phyloP scores from a whole-genome alignment of 2,329 filamentous ascomycete species.

The Trichoderma simmonsii region DNA sequence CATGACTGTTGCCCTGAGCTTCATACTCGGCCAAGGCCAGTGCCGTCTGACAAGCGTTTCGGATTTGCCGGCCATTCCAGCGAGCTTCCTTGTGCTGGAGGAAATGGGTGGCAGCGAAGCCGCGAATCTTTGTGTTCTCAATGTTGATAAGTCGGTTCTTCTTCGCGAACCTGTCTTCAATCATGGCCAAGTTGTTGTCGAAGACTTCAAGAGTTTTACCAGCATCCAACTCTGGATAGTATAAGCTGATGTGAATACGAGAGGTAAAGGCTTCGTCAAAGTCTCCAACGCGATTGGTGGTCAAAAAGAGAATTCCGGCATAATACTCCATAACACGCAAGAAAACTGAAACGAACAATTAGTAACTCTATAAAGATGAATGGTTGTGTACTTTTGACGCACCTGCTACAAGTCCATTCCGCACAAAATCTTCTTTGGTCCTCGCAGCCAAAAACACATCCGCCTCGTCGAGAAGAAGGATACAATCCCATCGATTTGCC shows the following conservation, averaged over 20 bases:
- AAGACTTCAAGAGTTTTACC: constrained; percentile 13
- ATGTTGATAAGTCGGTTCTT: neutral
- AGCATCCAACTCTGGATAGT: constrained; percentile 24
- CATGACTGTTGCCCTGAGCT: constrained; percentile 25
- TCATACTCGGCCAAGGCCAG: constrained; percentile 34
- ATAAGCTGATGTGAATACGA: constrained; percentile 33
- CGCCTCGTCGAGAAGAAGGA: constrained; percentile 30
- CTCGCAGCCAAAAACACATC: constrained; percentile 29
- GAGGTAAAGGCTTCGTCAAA: constrained; percentile 39
- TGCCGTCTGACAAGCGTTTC: constrained; percentile 20
- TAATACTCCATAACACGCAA: constrained; percentile 36
- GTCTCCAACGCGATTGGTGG: constrained; percentile 34
- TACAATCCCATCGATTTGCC: constrained; percentile 27
- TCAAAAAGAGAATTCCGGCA: constrained; percentile 36
- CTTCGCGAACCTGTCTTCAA: constrained; percentile 21
- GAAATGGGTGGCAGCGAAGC: neutral
- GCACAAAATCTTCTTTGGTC: constrained; percentile 21
- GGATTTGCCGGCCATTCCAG: constrained; percentile 22
- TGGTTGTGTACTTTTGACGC: neutral
- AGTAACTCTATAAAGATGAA: neutral
- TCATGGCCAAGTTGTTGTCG: constrained; percentile 21
- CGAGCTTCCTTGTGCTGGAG: neutral
- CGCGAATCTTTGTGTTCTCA: neutral
- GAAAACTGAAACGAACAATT: constrained; percentile 27
- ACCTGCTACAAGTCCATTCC: constrained; percentile 35